Conservation (phyloP, 2,329 filamentous ascomycete genomes). For the Cladosporium sp. region DNA sequence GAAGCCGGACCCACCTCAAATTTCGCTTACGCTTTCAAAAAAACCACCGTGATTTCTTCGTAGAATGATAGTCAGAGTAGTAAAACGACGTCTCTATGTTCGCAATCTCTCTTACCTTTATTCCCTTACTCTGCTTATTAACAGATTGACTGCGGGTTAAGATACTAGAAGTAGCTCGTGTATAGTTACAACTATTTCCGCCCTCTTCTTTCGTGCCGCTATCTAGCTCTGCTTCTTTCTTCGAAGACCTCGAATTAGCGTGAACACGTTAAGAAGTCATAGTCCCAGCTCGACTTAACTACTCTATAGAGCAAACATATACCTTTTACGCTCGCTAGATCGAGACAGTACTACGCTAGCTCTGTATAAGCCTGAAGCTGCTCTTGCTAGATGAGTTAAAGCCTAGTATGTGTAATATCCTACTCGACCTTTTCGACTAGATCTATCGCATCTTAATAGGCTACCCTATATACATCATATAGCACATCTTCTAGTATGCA, state of each 20-base stretch:
- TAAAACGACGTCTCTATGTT: not conserved
- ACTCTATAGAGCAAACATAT: conserved; percentile 1
- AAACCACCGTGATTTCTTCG: too few species aligned
- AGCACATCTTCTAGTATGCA: conserved; percentile 19
- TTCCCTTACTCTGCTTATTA: not conserved
- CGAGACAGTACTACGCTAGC: not conserved
- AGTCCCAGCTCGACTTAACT: not conserved
- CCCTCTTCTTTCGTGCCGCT: conserved; percentile 1
- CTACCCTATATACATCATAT: not conserved
- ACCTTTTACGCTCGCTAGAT: not conserved
- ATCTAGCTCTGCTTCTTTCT: not conserved
- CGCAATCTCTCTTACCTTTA: not conserved
- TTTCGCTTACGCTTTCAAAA: too few species aligned
- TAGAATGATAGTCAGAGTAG: too few species aligned
- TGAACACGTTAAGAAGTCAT: not conserved
- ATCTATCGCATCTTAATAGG: not conserved
- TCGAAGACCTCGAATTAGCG: not conserved
- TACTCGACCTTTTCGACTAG: not conserved
- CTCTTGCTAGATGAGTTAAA: conserved; percentile 1
- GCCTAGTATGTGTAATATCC: not conserved
- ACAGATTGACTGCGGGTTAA: not conserved
- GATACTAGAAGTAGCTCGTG: conserved; percentile 6
- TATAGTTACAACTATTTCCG: conserved; percentile 11
- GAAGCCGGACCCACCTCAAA: too few species aligned
- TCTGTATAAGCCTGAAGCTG: not conserved